phyloP scores from a whole-genome alignment of 1,284 basidiomycete genomes.

The Cryptococcus sp. region DNA sequence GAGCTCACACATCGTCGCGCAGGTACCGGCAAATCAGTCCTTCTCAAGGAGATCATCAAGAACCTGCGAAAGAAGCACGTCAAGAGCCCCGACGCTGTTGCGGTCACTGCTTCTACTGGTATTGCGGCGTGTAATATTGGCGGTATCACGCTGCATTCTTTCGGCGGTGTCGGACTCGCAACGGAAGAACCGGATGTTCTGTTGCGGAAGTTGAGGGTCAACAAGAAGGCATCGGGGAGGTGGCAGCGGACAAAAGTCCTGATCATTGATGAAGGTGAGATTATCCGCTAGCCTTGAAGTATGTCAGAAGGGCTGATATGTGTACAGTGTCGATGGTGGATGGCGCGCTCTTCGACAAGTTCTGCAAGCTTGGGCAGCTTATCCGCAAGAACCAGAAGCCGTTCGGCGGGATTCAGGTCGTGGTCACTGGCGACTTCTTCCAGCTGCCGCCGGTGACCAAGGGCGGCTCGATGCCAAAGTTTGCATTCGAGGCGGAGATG shows the following conservation, averaged over 20 bases:
- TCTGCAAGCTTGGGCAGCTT: conserved; percentile 47
- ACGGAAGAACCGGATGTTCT: conserved; percentile 64
- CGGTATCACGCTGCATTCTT: conserved; percentile 89
- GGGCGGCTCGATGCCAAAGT: conserved; percentile 54
- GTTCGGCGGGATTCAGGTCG: conserved; percentile 94
- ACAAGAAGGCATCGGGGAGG: conserved; percentile 63
- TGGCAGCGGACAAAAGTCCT: conserved; percentile 77
- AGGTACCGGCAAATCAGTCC: conserved; percentile 93
- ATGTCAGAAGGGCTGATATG: conserved; percentile 23
- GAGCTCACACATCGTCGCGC: background rate
- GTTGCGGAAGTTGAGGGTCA: conserved; percentile 65
- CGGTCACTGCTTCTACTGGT: conserved; percentile 83
- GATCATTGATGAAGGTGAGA: conserved; percentile 87
- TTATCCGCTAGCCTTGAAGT: background rate
- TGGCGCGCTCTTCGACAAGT: conserved; percentile 62
- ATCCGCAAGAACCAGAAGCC: conserved; percentile 63
- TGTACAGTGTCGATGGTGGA: conserved; percentile 92
- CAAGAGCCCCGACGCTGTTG: conserved; percentile 60
- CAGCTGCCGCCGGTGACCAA: conserved; percentile 90
- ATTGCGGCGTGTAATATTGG: conserved; percentile 95
- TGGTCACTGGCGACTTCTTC: conserved; percentile 95
- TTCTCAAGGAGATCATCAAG: conserved; percentile 83
- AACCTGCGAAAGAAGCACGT: conserved; percentile 56
- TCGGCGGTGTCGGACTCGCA: conserved; percentile 82
- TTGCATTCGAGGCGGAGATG: conserved; percentile 82